Evolutionary conservation across 106 monocot genomes (phyloP).

Genomic region (Platanthera zijinensis): DNA sequence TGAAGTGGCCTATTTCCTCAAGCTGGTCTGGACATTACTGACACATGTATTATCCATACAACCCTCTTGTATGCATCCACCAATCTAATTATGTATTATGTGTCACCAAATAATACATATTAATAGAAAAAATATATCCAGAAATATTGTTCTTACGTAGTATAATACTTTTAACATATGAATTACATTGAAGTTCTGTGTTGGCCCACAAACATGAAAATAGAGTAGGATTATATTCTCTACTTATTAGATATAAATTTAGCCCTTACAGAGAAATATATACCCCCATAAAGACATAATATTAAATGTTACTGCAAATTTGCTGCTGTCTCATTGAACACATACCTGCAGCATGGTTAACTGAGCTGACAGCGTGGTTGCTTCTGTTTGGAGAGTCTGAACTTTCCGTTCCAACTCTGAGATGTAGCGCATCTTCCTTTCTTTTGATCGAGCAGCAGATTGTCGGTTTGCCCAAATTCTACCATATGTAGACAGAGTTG

Average conservation of each 20-base stretch:
- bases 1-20: too few relatives aligned
- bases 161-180: too few relatives aligned
- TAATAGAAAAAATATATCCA: background rate
- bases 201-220: too few relatives aligned
- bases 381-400: constrained; percentile 72
- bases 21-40: too few relatives aligned
- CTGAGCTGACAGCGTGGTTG: constrained; percentile 79
- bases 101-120: too few relatives aligned
- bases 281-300: background rate
- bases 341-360: constrained; percentile 71
- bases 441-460: constrained; percentile 94
- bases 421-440: constrained; percentile 92
- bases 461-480: constrained; percentile 98
- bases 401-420: constrained; percentile 78
- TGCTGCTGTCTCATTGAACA: background rate
- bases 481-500: background rate
- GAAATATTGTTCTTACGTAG: too few relatives aligned
- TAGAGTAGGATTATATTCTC: background rate
- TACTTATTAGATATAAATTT: background rate
- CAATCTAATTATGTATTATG: too few relatives aligned
- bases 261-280: background rate
- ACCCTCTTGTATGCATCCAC: too few relatives aligned
- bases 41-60: too few relatives aligned
- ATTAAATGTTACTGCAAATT: background rate
- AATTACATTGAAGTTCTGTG: too few relatives aligned